Evolutionary conservation across 2,329 filamentous ascomycete species (phyloP).

Genomic region (Claviceps sp.): DNA sequence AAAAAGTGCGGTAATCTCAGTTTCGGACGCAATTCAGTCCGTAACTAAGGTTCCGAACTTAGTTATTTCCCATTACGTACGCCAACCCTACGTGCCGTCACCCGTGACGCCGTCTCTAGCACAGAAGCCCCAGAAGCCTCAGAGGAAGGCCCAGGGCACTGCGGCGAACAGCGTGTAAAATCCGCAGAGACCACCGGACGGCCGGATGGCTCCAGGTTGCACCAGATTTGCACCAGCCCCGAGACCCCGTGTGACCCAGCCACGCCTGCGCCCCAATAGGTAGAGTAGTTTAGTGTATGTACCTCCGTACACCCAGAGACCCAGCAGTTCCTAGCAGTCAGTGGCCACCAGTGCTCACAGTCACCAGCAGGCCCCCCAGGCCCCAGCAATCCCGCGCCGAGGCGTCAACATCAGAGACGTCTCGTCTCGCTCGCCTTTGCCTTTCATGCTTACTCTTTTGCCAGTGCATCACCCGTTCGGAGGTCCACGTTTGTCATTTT

Average conservation of each 20-base stretch:
- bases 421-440: background rate
- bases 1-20: too few relatives aligned
- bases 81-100: too few relatives aligned
- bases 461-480: background rate
- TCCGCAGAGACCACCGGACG: too few relatives aligned
- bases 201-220: too few relatives aligned
- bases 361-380: background rate
- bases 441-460: background rate
- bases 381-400: background rate
- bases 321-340: background rate
- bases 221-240: background rate
- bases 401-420: slow-evolving; percentile 3
- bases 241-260: background rate
- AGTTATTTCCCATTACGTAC: too few relatives aligned
- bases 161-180: too few relatives aligned
- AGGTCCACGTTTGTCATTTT: background rate
- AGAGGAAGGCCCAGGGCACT: too few relatives aligned
- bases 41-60: too few relatives aligned
- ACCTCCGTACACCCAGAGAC: background rate
- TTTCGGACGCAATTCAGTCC: too few relatives aligned
- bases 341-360: background rate
- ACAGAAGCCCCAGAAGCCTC: too few relatives aligned
- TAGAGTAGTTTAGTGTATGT: background rate
- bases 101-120: too few relatives aligned
- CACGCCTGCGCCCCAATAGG: background rate